Percentiles rank a stretch among this genome's conserved stretches.
These are phyloP conservation scores for Mycena metata DNA, from an alignment of 768 basidiomycete genomes.

Conservation along the genomic window DNA sequence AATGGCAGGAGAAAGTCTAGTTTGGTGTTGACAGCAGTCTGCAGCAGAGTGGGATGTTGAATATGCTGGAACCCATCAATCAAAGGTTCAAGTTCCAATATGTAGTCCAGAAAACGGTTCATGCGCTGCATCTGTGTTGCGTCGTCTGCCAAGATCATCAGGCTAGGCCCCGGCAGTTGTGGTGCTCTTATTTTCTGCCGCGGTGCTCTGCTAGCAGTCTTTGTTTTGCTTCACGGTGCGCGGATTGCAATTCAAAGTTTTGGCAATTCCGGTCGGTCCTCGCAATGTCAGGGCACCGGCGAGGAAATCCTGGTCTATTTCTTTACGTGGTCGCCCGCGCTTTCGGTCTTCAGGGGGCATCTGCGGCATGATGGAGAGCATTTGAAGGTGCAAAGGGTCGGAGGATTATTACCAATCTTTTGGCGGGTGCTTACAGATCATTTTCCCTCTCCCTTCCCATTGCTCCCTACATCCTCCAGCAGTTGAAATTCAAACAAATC, in stretches of 20 bases:
- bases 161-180: no score
- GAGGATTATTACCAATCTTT: no score
- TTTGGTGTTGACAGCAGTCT: not conserved
- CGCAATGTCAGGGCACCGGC: not conserved
- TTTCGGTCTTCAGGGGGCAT: not conserved
- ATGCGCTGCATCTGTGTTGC: not conserved
- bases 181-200: no score
- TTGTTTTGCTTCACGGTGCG: slow-evolving; percentile 33
- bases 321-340: not conserved
- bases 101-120: slow-evolving; percentile 1
- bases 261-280: not conserved
- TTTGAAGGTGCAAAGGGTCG: not conserved
- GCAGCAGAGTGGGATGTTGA: not conserved
- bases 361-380: not conserved
- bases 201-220: no score
- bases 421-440: no score
- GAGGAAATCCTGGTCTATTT: not conserved
- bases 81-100: not conserved
- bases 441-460: no score
- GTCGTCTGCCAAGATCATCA: not conserved
- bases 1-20: slow-evolving; percentile 13
- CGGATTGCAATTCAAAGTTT: not conserved
- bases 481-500: no score
- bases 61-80: not conserved
- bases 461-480: no score